Percentiles rank a stretch among this genome's conserved stretches.
These are phyloP conservation scores for Diversispora epigaea DNA, from an alignment of 192 early-diverging fungal species.

Conservation along the genomic window DNA sequence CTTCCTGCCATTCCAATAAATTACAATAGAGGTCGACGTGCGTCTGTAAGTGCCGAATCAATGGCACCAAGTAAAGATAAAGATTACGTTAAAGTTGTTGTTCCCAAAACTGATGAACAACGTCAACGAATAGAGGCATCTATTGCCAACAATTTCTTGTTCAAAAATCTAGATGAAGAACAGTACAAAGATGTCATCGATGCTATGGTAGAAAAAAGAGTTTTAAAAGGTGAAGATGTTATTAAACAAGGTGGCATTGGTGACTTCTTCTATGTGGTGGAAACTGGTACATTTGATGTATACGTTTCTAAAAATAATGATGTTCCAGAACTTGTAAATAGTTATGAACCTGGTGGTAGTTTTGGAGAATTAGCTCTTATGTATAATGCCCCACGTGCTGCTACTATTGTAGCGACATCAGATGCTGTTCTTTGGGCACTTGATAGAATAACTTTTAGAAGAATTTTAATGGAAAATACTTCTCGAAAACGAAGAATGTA, in stretches of 20 bases:
- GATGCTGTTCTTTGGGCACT: constrained; percentile 92
- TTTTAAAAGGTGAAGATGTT: constrained; percentile 66
- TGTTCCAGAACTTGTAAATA: constrained; percentile 69
- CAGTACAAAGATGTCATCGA: constrained; percentile 92
- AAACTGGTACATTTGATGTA: constrained; percentile 88
- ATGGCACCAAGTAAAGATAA: constrained; percentile 87
- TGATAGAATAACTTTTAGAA: constrained; percentile 95
- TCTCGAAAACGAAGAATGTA: constrained; percentile 93
- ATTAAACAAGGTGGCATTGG: constrained; percentile 95
- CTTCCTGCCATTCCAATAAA: constrained; percentile 56
- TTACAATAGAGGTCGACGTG: constrained; percentile 86
- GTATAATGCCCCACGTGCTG: constrained; percentile 98
- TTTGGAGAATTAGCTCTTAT: constrained; percentile 99
- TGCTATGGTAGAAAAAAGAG: constrained; percentile 91
- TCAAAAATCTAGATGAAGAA: constrained; percentile 93
- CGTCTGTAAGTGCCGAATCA: constrained; percentile 94
- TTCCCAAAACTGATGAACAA: constrained; percentile 88
- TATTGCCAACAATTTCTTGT: constrained; percentile 91
- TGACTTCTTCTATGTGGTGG: constrained; percentile 98
- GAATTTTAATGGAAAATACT: constrained; percentile 98
- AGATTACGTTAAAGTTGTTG: constrained; percentile 79
- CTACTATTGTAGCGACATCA: constrained; percentile 86
- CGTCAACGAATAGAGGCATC: constrained; percentile 74
- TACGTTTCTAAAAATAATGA: constrained; percentile 74
- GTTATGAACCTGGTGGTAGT: constrained; percentile 80